Evolutionary conservation across 805 yeast genomes (phyloP).

Genomic region (Yamadazyma laniorum): DNA sequence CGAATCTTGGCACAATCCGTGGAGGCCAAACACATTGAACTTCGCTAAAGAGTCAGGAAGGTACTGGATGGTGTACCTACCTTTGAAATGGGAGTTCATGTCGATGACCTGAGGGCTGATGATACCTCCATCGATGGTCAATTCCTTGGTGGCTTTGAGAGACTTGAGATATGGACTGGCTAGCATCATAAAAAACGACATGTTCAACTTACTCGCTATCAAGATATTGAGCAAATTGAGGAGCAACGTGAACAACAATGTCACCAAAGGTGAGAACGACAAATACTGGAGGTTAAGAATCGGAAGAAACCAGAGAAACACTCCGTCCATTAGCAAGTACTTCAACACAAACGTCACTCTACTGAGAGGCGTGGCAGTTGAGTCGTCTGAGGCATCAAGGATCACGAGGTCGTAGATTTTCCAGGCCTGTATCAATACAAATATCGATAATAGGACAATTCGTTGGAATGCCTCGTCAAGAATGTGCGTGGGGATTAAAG

Average conservation of each 20-base stretch:
- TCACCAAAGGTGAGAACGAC: constrained; percentile 57
- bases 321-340: constrained; percentile 70
- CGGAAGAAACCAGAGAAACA: constrained; percentile 69
- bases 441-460: constrained; percentile 59
- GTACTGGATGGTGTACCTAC: constrained; percentile 80
- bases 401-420: constrained; percentile 71
- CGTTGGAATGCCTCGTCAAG: constrained; percentile 80
- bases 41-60: constrained; percentile 88
- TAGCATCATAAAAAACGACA: constrained; percentile 42
- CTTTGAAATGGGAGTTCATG: constrained; percentile 69
- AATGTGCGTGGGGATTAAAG: constrained; percentile 59
- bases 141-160: constrained; percentile 41
- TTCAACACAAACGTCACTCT: constrained; percentile 62
- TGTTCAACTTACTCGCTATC: constrained; percentile 49
- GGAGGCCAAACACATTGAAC: constrained; percentile 69
- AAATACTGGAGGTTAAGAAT: constrained; percentile 73
- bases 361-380: constrained; percentile 40
- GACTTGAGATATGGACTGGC: constrained; percentile 45
- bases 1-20: constrained; percentile 49
- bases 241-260: constrained; percentile 46
- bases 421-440: constrained; percentile 78
- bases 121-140: constrained; percentile 52
- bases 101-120: constrained; percentile 40
- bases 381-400: constrained; percentile 37
- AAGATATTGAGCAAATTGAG: constrained; percentile 53